These are phyloP conservation scores for Calonectria leucothoes DNA, from an alignment of 2,329 filamentous ascomycete genomes.

Conservation along the genomic window DNA sequence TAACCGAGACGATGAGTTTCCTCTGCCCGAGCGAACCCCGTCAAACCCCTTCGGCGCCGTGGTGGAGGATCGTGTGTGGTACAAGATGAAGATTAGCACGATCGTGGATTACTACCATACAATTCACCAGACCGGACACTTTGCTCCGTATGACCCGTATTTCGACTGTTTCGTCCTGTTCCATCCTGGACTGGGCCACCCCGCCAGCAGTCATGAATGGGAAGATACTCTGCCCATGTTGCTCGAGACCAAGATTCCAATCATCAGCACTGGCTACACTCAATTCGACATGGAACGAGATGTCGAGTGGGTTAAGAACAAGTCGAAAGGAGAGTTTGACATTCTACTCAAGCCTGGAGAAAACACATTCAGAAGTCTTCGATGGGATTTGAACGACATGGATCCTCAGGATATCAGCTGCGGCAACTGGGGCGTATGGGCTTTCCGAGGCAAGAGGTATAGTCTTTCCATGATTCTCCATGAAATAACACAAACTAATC, in stretches of 20 bases:
- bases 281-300: conserved; percentile 95
- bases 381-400: conserved; percentile 97
- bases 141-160: conserved; percentile 96
- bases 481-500: not conserved
- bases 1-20: conserved; percentile 93
- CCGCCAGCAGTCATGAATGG: conserved; percentile 95
- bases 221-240: conserved; percentile 88
- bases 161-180: conserved; percentile 98
- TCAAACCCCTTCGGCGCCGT: conserved; percentile 94
- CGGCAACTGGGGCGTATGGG: conserved; percentile 98
- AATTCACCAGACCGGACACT: conserved; percentile 89
- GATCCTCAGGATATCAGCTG: conserved; percentile 95
- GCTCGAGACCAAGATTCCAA: conserved; percentile 93
- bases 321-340: conserved; percentile 90
- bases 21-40: conserved; percentile 85
- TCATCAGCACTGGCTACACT: conserved; percentile 96
- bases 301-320: conserved; percentile 88
- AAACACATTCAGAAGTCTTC: conserved; percentile 91
- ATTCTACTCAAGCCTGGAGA: conserved; percentile 91
- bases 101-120: conserved; percentile 99
- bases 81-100: conserved; percentile 95
- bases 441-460: conserved; percentile 95
- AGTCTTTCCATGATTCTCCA: conserved; percentile 40
- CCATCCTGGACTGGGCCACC: conserved; percentile 95
- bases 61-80: conserved; percentile 89